Evolutionary conservation across 805 yeast species (phyloP).

Genomic region (Zygoascus flipseniorum): DNA sequence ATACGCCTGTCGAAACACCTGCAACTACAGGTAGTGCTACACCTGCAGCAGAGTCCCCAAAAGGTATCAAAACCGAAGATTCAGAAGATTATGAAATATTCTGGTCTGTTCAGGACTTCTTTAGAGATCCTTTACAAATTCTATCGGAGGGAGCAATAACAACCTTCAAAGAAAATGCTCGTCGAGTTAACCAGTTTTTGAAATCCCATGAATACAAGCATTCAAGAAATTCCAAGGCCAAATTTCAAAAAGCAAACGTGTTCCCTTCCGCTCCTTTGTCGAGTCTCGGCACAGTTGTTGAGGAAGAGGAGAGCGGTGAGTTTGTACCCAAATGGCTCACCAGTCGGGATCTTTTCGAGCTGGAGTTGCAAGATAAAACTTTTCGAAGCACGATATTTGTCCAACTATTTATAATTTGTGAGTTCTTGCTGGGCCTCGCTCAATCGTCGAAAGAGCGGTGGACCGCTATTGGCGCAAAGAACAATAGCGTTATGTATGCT

Average conservation of each 20-base stretch:
- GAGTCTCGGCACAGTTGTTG: background rate
- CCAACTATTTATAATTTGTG: slow-evolving; percentile 24
- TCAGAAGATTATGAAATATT: slow-evolving; percentile 12
- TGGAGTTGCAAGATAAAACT: slow-evolving; percentile 25
- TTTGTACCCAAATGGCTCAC: slow-evolving; percentile 32
- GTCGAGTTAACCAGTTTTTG: background rate
- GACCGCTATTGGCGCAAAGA: slow-evolving; percentile 9
- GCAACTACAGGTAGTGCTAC: slow-evolving; percentile 1
- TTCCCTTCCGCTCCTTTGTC: background rate
- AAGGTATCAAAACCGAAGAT: slow-evolving; percentile 3
- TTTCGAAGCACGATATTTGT: slow-evolving; percentile 24
- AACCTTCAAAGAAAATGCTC: background rate
- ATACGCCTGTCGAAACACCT: slow-evolving; percentile 15
- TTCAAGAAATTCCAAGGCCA: background rate
- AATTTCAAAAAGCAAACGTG: background rate
- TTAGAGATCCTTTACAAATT: background rate
- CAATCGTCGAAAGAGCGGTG: slow-evolving; percentile 8
- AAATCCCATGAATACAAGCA: background rate
- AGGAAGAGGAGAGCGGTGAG: slow-evolving; percentile 7
- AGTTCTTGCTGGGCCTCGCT: slow-evolving; percentile 20
- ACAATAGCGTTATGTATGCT: slow-evolving; percentile 18
- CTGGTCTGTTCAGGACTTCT: slow-evolving; percentile 1
- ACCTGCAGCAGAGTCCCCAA: background rate
- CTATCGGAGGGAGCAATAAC: background rate
- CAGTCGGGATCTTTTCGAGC: slow-evolving; percentile 23